These are phyloP conservation scores for Erythrophleum ivorense DNA, from an alignment of 331 rosid genomes.

Conservation along the genomic window DNA sequence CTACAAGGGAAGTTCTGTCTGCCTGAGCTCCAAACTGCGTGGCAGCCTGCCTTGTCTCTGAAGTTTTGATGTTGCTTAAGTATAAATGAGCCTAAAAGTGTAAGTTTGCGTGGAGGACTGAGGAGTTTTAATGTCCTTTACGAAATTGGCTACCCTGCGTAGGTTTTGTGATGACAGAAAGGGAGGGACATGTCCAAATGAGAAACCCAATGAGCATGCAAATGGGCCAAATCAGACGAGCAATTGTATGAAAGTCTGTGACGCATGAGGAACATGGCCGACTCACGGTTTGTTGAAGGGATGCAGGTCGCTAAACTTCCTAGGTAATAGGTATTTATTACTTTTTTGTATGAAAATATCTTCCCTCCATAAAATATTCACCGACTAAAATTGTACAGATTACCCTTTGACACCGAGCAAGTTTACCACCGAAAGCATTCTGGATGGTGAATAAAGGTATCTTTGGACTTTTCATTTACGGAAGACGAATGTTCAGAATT, in stretches of 20 bases:
- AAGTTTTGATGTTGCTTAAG: conserved; percentile 6
- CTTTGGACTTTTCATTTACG: neutral
- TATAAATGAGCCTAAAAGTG: neutral
- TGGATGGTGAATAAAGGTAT: neutral
- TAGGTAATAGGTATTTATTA: neutral
- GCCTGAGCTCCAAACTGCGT: neutral
- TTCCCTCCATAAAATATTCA: neutral
- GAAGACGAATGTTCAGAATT: neutral
- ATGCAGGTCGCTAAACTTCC: conserved; percentile 28
- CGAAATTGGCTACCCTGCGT: conserved; percentile 8
- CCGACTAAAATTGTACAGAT: conserved; percentile 22
- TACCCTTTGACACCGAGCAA: neutral
- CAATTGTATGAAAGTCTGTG: neutral
- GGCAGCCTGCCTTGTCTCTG: neutral
- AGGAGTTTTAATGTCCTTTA: conserved; percentile 2
- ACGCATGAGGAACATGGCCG: neutral
- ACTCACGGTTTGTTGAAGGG: neutral
- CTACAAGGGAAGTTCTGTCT: neutral
- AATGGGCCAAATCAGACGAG: neutral
- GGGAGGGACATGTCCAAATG: neutral
- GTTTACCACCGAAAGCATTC: neutral
- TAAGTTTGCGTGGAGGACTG: neutral
- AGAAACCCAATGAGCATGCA: neutral
- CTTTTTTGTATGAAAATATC: neutral
- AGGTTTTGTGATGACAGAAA: neutral